Base-by-base conservation (phyloP, 768 basidiomycete genomes). In the Boletus rex-veris region DNA sequence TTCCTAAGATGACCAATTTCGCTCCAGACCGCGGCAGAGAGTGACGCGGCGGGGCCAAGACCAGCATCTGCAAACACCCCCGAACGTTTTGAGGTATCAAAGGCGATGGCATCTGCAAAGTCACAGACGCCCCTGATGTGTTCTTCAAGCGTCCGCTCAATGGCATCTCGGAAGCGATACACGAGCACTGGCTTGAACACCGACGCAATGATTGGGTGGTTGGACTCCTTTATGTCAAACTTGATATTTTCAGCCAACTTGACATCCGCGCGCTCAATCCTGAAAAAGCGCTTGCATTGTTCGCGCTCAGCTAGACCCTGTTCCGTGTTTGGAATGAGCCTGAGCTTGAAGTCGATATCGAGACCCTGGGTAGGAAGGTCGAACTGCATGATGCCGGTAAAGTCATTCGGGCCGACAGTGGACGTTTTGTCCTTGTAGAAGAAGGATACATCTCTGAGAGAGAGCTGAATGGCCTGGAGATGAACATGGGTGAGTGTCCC, bases 21-120 rank as follows among this genome's bases (percentile, higher is more conserved):
- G 56, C 82, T 84, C 86, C 86, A 88, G 8, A 85, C 59, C 1
- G 82, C 87, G 3, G 80, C 82, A n/a, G 80, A 65, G 31, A 83
- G 62, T 4, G 80, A 71, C 0, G 77, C 73, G 0, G 79, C 79
- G 1, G 74, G 67, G 2, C 77, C 72, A 1, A 84, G 61, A 0
- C 88, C 88, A 0, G 81, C 75, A 61, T 89, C 87, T 44, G 75
- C 72, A 60, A 89, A 89, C 39, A 88, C 84, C 57, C 83, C 77
- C 16, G 77, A 73, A 33, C 86, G 78, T 45, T 74, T 75, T 30
- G 73, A 73, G 2, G 84, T 67, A 61, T 90, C 88, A 63, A 75
- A 90, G 5, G 80, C 78, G 30, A 86, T 65, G 0, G 74, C 74
- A 52, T 88, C 88, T 0, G 71, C 50, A 65, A 76, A 77, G 33